Percentiles rank a stretch among this genome's conserved stretches.
phyloP scores from a whole-genome alignment of 2,329 filamentous ascomycete genomes.

The Epichloe sylvatica region DNA sequence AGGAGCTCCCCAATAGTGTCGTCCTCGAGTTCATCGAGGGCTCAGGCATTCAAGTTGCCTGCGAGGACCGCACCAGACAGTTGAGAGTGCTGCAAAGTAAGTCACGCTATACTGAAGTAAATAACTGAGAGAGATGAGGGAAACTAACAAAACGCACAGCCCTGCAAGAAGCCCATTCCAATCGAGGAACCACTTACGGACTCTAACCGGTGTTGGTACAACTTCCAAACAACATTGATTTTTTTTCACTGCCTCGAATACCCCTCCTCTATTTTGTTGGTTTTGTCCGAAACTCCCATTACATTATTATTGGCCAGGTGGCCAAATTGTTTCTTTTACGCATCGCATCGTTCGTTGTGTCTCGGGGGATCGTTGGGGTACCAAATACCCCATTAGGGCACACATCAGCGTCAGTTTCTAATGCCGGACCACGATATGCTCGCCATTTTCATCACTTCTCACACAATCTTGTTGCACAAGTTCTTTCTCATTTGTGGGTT shows the following conservation, averaged over 20 bases:
- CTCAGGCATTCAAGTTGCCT: conserved; percentile 49
- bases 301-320: neutral
- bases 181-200: conserved; percentile 18
- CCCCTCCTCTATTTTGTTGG: neutral
- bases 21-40: conserved; percentile 47
- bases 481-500: neutral
- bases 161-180: conserved; percentile 23
- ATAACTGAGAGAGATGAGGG: neutral
- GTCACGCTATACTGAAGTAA: conserved; percentile 12
- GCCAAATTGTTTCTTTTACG: neutral
- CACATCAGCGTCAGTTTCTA: neutral
- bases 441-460: neutral
- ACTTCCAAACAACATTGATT: neutral
- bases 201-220: conserved; percentile 10
- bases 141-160: conserved; percentile 11
- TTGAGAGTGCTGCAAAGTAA: conserved; percentile 38
- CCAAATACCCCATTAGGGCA: neutral
- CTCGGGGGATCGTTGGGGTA: neutral
- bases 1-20: conserved; percentile 83
- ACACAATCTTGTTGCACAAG: neutral
- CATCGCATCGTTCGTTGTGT: neutral
- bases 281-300: neutral
- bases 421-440: neutral
- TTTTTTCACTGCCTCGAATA: neutral
- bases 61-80: conserved; percentile 47